Percentiles rank a stretch among this genome's conserved stretches.
Evolutionary conservation across 345 rosid genomes (phyloP).

Genomic region (Eucalyptus decipiens): DNA sequence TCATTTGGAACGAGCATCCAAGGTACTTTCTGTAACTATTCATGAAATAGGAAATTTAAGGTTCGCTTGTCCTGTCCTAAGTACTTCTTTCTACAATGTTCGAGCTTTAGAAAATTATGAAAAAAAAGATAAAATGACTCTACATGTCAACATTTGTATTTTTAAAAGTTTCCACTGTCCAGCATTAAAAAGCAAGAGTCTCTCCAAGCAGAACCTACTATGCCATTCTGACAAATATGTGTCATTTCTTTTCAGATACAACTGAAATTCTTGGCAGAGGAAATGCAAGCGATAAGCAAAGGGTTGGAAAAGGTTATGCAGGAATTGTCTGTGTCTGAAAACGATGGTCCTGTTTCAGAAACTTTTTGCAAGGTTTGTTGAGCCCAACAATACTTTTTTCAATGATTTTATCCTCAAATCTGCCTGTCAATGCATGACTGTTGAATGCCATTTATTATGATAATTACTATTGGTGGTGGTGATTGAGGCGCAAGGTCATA

Average conservation of each 20-base stretch:
- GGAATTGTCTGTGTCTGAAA: slow-evolving; percentile 73
- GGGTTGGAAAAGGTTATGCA: slow-evolving; percentile 90
- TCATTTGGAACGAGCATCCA: slow-evolving; percentile 66
- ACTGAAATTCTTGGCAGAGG: slow-evolving; percentile 89
- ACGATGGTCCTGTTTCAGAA: slow-evolving; percentile 75
- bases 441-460: neutral
- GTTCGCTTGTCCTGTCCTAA: neutral
- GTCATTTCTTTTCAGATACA: slow-evolving; percentile 47
- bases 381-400: neutral
- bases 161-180: neutral
- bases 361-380: slow-evolving; percentile 48
- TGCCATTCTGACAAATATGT: neutral
- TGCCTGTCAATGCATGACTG: neutral
- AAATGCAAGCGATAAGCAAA: slow-evolving; percentile 97
- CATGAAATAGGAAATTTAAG: neutral
- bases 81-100: neutral
- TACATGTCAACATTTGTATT: neutral
- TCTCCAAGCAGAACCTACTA: neutral
- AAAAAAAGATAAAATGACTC: neutral
- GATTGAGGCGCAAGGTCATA: neutral
- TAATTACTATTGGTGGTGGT: neutral
- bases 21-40: slow-evolving; percentile 21
- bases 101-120: neutral
- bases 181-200: neutral
- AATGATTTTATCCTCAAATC: neutral